These are phyloP conservation scores for Trichophyton mentagrophytes DNA, from an alignment of 2,329 filamentous ascomycete species.

Conservation along the genomic window DNA sequence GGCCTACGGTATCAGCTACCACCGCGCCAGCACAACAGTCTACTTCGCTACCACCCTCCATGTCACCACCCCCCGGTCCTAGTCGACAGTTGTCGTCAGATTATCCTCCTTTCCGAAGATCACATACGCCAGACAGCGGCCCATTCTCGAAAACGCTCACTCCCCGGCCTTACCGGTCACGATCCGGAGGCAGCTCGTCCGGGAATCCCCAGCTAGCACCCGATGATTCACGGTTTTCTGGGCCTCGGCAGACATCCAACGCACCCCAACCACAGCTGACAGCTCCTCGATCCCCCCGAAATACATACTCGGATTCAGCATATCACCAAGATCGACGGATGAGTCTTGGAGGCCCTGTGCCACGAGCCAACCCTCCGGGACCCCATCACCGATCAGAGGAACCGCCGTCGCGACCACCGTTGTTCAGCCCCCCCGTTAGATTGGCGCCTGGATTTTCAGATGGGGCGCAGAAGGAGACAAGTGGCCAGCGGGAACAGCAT, in stretches of 20 bases:
- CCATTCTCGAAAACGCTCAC: constrained; percentile 39
- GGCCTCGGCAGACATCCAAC: constrained; percentile 17
- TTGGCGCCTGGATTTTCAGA: constrained; percentile 18
- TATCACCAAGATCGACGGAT: constrained; percentile 28
- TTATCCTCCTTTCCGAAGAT: constrained; percentile 51
- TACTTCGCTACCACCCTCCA: constrained; percentile 14
- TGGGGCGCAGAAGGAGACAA: constrained; percentile 14
- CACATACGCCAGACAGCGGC: constrained; percentile 57
- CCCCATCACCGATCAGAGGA: constrained; percentile 20
- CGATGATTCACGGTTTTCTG: constrained; percentile 25
- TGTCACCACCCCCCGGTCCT: constrained; percentile 32
- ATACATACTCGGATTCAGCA: constrained; percentile 23
- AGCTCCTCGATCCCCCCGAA: constrained; percentile 24
- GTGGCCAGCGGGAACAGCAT: constrained; percentile 17
- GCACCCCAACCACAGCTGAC: constrained; percentile 19
- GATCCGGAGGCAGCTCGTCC: constrained; percentile 23
- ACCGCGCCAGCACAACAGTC: neutral
- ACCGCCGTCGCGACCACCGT: constrained; percentile 20
- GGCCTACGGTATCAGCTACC: constrained; percentile 18
- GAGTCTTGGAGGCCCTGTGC: constrained; percentile 32
- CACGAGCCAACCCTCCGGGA: constrained; percentile 31
- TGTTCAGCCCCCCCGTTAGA: constrained; percentile 26
- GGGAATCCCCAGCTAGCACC: constrained; percentile 11
- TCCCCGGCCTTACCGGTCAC: constrained; percentile 26
- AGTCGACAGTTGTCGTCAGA: constrained; percentile 41